phyloP scores from a whole-genome alignment of 1,284 basidiomycete genomes.

The Rhodotorula sp. region DNA sequence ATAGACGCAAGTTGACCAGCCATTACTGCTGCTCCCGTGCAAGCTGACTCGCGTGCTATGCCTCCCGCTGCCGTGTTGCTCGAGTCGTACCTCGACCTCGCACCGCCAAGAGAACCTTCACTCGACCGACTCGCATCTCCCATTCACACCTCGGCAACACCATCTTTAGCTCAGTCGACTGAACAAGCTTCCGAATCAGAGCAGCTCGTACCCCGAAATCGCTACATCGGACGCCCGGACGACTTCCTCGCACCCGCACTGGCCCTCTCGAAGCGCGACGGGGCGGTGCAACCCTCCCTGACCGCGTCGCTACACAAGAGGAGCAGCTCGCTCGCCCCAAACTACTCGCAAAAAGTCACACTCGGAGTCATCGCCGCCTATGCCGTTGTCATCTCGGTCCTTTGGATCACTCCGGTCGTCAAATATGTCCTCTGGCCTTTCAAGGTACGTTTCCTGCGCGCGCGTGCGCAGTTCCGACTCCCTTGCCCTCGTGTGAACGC shows the following conservation, averaged over 20 bases:
- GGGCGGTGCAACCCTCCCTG: neutral
- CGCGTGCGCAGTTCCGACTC: slow-evolving; percentile 54
- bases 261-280: neutral
- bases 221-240: neutral
- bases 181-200: neutral
- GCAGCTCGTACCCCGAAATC: neutral
- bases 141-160: neutral
- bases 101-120: neutral
- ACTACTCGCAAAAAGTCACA: slow-evolving; percentile 66
- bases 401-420: slow-evolving; percentile 72
- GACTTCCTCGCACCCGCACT: neutral
- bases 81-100: slow-evolving; percentile 1
- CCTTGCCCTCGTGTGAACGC: no score
- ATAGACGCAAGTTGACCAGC: neutral
- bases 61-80: neutral
- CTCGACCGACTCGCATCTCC: neutral
- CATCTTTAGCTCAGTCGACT: neutral
- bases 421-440: slow-evolving; percentile 81
- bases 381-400: slow-evolving; percentile 61
- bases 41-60: neutral
- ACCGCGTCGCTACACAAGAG: neutral
- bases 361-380: slow-evolving; percentile 59
- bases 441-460: slow-evolving; percentile 80
- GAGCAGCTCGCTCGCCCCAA: slow-evolving; percentile 26
- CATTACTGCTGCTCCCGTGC: no score